Evolutionary conservation across 192 early-diverging fungal species (phyloP).

Genomic region (Chytriomyces confervae): DNA sequence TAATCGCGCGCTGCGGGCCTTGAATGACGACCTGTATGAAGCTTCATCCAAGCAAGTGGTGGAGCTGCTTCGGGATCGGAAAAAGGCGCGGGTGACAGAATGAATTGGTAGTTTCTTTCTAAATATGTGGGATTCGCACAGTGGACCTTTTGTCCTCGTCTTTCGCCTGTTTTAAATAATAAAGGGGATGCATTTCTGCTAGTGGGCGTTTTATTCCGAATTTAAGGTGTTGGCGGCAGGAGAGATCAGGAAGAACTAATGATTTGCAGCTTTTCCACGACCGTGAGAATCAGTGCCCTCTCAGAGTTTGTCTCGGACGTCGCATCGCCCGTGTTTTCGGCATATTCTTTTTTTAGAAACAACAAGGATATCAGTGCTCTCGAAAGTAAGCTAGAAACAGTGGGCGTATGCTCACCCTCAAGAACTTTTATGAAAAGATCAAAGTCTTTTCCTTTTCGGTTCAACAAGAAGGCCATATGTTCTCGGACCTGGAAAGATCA

Average conservation of each 20-base stretch:
- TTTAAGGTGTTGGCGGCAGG: too few species aligned
- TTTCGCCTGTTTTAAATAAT: too few species aligned
- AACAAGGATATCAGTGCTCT: background rate
- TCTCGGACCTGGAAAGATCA: slow-evolving; percentile 45
- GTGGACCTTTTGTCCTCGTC: too few species aligned
- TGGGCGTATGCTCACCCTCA: slow-evolving; percentile 42
- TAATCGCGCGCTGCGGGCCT: slow-evolving; percentile 22
- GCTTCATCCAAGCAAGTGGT: slow-evolving; percentile 28
- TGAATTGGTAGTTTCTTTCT: background rate
- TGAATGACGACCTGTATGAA: slow-evolving; percentile 42
- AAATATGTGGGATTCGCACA: background rate
- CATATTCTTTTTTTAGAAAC: slow-evolving; percentile 35
- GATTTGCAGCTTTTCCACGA: slow-evolving; percentile 20
- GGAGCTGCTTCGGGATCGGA: slow-evolving; percentile 10
- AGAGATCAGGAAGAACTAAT: background rate
- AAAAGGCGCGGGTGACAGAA: background rate
- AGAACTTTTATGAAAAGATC: slow-evolving; percentile 51
- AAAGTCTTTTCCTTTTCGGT: slow-evolving; percentile 51
- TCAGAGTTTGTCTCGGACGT: slow-evolving; percentile 3
- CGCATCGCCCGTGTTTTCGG: slow-evolving; percentile 28
- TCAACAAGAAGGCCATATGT: slow-evolving; percentile 45
- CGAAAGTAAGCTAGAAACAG: background rate
- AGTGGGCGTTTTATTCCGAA: too few species aligned
- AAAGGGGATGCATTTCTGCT: too few species aligned
- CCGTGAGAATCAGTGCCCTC: background rate